Evolutionary conservation across 2,329 filamentous ascomycete species (phyloP).

Genomic region (Cordyceps tenuipes): DNA sequence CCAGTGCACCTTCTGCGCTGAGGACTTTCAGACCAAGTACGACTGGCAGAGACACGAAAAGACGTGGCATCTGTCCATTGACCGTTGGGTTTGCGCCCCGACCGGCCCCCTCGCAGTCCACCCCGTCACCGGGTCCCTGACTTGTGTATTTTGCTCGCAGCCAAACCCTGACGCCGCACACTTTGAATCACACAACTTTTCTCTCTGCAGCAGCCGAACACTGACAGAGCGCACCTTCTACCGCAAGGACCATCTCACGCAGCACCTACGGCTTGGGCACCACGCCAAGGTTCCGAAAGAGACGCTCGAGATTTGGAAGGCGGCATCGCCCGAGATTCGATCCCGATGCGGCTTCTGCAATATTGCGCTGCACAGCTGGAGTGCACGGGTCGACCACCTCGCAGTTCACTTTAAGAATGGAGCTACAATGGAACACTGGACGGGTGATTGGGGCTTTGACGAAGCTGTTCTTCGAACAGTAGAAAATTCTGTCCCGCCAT

Average conservation of each 20-base stretch:
- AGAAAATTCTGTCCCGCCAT: conserved; percentile 58
- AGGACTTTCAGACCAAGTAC: conserved; percentile 59
- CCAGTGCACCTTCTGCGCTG: conserved; percentile 62
- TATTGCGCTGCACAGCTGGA: conserved; percentile 53
- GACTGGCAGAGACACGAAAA: conserved; percentile 67
- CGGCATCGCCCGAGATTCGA: conserved; percentile 50
- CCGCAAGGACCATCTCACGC: conserved; percentile 56
- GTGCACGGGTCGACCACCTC: conserved; percentile 50
- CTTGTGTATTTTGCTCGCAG: conserved; percentile 52
- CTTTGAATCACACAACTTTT: conserved; percentile 50
- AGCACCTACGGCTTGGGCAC: conserved; percentile 56
- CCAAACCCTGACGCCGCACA: conserved; percentile 47
- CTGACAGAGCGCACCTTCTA: conserved; percentile 56
- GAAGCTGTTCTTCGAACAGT: conserved; percentile 51
- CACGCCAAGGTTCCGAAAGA: conserved; percentile 50
- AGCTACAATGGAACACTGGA: conserved; percentile 60
- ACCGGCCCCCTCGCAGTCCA: conserved; percentile 49
- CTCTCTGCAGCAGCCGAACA: conserved; percentile 57
- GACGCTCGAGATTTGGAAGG: conserved; percentile 59
- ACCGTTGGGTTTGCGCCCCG: conserved; percentile 57
- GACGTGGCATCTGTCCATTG: conserved; percentile 55
- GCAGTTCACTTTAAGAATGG: conserved; percentile 60
- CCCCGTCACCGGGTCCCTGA: conserved; percentile 46
- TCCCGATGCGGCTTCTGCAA: conserved; percentile 60
- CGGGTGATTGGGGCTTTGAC: conserved; percentile 62